A percentile compares a stretch with the other conserved stretches of the same genome.
These are phyloP conservation scores for Boletus sp. DNA, from an alignment of 768 basidiomycete species.

Conservation along the genomic window DNA sequence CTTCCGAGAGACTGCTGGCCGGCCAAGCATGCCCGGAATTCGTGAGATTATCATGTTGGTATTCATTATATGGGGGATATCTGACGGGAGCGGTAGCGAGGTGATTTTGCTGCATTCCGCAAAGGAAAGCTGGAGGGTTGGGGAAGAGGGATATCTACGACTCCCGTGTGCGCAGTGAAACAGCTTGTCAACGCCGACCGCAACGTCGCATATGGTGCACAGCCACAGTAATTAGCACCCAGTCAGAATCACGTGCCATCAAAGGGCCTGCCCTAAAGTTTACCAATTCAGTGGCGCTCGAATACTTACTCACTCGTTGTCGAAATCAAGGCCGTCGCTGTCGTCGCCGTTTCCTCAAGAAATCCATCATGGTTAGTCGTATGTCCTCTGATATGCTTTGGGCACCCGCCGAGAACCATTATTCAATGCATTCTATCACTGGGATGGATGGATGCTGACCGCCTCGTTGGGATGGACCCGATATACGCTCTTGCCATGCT, in stretches of 20 bases:
- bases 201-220: not conserved
- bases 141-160: not conserved
- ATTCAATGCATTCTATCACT: not conserved
- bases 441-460: slow-evolving; percentile 29
- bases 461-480: slow-evolving; percentile 18
- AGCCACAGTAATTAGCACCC: slow-evolving; percentile 5
- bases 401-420: not conserved
- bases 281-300: not conserved
- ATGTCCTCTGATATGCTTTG: slow-evolving; percentile 1
- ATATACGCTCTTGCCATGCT: slow-evolving; percentile 1
- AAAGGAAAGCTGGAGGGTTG: not conserved
- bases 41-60: slow-evolving; percentile 14
- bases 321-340: slow-evolving; percentile 24
- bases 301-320: slow-evolving; percentile 7
- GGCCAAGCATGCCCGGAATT: slow-evolving; percentile 23
- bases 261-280: slow-evolving; percentile 26
- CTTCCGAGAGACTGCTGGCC: slow-evolving; percentile 19
- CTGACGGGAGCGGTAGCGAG: slow-evolving; percentile 5
- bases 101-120: slow-evolving; percentile 24
- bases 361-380: slow-evolving; percentile 33
- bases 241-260: slow-evolving; percentile 21
- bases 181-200: not conserved
- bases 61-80: slow-evolving; percentile 20
- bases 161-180: not conserved
- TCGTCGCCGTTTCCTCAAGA: slow-evolving; percentile 28